Evolutionary conservation across 768 basidiomycete species (phyloP), one percentile per base, ranked within the genome.

Genomic region (Russula dissimulans): DNA sequence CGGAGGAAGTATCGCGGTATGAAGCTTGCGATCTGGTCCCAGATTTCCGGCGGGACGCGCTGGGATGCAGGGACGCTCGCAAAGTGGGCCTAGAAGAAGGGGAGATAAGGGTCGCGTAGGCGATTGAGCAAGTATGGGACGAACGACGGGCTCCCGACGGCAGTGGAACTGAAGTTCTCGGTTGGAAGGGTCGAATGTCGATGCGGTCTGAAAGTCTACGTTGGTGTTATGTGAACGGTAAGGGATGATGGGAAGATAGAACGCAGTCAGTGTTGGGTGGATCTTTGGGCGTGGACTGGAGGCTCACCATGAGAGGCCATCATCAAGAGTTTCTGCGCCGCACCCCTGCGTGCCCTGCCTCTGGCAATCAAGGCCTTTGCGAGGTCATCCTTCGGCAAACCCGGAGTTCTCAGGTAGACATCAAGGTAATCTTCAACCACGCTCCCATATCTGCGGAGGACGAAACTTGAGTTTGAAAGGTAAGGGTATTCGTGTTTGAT

Each of bases 341-440:
- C 77, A 4, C 72, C 71, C 66, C 80, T 82, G 53, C 84, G 72
- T 43, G 85, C 85, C 66, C 79, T 80, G 5, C 79, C 84, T 42
- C 85, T 72, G 1, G 83, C 83, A 9, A 85, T 66, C 59, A 85
- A 69, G 1, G 85, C 85, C 57, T 72, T 77, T 4, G 79, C 77
- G 3, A 82, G 67, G 60, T 84, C 79, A 47, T 74, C 72, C 50
- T 73, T 76, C 26, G 80, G 70, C 15, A 87, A 69, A 50, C 80
- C 78, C 0, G 85, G 84, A 15, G 84, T 85, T 57, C 77, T 74
- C 48, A 87, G 69, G 66, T 84, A 86, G 17, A 86, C 82, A 15
- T 87, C 84, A 29, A 86, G 66, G 66, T 84, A 86, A 49, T 77
- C 80, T 69, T 85, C 85, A 31, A 86, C 84, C 32, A 84, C 79